These are phyloP conservation scores for Annulohypoxylon nitens DNA, from an alignment of 495 filamentous ascomycete species.

Conservation along the genomic window DNA sequence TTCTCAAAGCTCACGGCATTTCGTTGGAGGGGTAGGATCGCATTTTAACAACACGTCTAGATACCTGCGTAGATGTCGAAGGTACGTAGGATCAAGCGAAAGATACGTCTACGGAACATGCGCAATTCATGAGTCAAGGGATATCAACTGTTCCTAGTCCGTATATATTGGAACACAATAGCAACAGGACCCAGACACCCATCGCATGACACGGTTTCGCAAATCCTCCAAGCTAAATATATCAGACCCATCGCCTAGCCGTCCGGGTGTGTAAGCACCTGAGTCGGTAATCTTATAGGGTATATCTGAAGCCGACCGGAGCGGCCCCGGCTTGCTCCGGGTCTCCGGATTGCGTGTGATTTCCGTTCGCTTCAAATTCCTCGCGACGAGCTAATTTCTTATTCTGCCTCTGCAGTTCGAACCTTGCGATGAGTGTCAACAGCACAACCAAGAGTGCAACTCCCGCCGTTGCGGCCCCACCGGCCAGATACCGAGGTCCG, in stretches of 20 bases:
- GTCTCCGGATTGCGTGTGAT: neutral
- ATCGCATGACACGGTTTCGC: neutral
- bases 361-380: constrained; percentile 39
- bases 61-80: neutral
- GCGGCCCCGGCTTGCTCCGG: neutral
- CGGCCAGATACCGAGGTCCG: constrained; percentile 64
- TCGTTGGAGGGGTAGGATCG: neutral
- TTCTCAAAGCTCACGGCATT: neutral
- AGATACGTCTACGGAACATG: neutral
- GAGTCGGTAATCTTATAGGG: constrained; percentile 27
- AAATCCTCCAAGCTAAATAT: neutral
- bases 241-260: neutral
- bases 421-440: constrained; percentile 58
- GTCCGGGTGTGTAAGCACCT: neutral
- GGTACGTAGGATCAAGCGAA: constrained; percentile 6
- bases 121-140: constrained; percentile 4
- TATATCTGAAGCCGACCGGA: constrained; percentile 47
- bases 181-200: neutral
- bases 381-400: constrained; percentile 63
- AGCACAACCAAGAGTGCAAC: constrained; percentile 59
- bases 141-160: neutral
- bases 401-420: constrained; percentile 63
- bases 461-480: constrained; percentile 60
- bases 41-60: neutral
- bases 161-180: neutral